Base-by-base conservation (phyloP, 768 basidiomycete species). In the Mycena latifolia region DNA sequence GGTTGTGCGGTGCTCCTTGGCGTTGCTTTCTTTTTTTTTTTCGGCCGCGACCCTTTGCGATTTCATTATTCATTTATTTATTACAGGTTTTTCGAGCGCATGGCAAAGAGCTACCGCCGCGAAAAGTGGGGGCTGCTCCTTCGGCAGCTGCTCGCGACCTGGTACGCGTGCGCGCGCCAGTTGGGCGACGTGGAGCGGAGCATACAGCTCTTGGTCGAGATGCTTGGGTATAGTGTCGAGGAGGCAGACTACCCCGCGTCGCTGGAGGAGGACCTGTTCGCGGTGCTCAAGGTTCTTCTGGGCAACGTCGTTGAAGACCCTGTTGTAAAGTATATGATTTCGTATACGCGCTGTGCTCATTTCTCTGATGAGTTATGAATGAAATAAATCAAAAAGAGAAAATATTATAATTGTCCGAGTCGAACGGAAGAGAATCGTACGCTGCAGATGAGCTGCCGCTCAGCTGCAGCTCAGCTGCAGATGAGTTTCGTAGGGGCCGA, bases 41-140 rank as follows among this genome's bases (percentile, higher is more conserved):
- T 12, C 14, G 31, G 18, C n/a, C n/a, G n/a, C n/a, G n/a, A n/a
- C n/a, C n/a, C n/a, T n/a, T n/a, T n/a, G n/a, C n/a, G n/a, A n/a
- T n/a, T n/a, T n/a, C n/a, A 20, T 52, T 22, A 54, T 18, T 18
- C 11, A 53, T 14, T 35, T 14, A 18, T n/a, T 27, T 37, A 25
- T 41, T 8, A 17, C 67, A 96, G 94, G 51, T 99, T 97, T 79
- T 95, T 95, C 76, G 96, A 97, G 74, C 89, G 96, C 17, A 97
- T 98, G 63, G 91, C 92, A 1, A 92, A 89, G 75, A 92, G 90
- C 0, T 98, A 98, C 74, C 88, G 92, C n/a, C 82, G 87, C 55
- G 96, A 98, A 76, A 82, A 85, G 54, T 99, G 96, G 96, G 80
- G 82, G 11, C 74, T 85, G 0, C 85, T 98, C 79, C 83, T 97